phyloP scores from a whole-genome alignment of 768 basidiomycete genomes.

The Piloderma croceum region DNA sequence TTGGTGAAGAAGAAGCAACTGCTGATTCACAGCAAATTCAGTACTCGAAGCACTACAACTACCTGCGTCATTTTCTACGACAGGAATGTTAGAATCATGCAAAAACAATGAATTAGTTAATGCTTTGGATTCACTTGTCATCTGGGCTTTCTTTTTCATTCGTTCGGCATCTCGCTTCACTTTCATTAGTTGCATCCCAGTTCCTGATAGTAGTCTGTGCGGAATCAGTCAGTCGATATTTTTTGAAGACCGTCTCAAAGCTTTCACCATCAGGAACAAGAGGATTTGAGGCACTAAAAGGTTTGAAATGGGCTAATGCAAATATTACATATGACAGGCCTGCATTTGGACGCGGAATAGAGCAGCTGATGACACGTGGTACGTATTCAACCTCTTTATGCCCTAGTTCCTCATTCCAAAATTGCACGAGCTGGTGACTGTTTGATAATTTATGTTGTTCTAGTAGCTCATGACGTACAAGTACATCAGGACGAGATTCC shows the following conservation, averaged over 20 bases:
- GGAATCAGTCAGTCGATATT: too few relatives aligned
- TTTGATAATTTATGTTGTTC: too few relatives aligned
- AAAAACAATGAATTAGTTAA: conserved; percentile 8
- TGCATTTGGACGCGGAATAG: neutral
- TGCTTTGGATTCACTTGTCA: neutral
- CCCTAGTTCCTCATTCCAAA: conserved; percentile 4
- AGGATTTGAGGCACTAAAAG: conserved; percentile 9
- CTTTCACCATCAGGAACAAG: too few relatives aligned
- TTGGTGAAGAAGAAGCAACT: too few relatives aligned
- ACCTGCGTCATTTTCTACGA: conserved; percentile 21
- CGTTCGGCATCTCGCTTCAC: conserved; percentile 29
- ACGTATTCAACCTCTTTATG: neutral
- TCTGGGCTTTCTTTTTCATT: conserved; percentile 12
- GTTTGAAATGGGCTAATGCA: conserved; percentile 19
- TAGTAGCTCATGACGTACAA: conserved; percentile 13
- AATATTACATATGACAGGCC: conserved; percentile 9
- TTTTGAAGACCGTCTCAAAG: too few relatives aligned
- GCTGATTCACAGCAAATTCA: too few relatives aligned
- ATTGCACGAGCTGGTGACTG: too few relatives aligned
- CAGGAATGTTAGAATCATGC: conserved; percentile 27
- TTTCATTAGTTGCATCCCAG: too few relatives aligned
- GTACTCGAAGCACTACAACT: conserved; percentile 14
- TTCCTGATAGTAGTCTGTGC: too few relatives aligned
- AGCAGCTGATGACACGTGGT: too few relatives aligned
- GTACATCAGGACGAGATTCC: conserved; percentile 7